phyloP scores from a whole-genome alignment of 768 basidiomycete genomes.

The Tubosaeta sp. region DNA sequence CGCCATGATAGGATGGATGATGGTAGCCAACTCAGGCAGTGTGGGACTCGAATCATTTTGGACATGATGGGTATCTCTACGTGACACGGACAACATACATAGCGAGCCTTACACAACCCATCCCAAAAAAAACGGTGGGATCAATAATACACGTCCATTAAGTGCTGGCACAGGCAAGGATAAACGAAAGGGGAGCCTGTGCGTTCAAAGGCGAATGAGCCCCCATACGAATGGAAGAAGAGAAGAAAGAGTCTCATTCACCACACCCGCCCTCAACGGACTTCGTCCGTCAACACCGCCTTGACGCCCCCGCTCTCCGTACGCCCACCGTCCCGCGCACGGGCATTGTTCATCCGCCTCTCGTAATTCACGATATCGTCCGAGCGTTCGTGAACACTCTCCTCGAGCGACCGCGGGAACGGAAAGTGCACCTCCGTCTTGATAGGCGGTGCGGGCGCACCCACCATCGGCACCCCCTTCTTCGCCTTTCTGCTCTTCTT shows the following conservation, averaged over 20 bases:
- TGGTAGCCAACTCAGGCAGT: no score
- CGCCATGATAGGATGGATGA: no score
- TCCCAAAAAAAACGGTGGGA: conserved; percentile 4
- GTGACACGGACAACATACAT: conserved; percentile 15
- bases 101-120: conserved; percentile 8
- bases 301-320: conserved; percentile 87
- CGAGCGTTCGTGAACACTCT: conserved; percentile 29
- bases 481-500: conserved; percentile 37
- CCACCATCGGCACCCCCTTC: conserved; percentile 38
- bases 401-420: conserved; percentile 54
- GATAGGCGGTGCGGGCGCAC: conserved; percentile 30
- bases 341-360: conserved; percentile 65
- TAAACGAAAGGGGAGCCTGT: conserved; percentile 9
- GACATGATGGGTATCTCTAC: conserved; percentile 27
- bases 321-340: conserved; percentile 74
- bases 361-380: conserved; percentile 31
- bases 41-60: neutral
- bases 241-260: conserved; percentile 3
- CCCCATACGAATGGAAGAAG: conserved; percentile 6
- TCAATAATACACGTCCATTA: conserved; percentile 21
- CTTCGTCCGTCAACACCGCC: conserved; percentile 53
- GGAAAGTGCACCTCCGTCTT: conserved; percentile 47
- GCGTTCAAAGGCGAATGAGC: neutral
- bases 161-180: conserved; percentile 8
- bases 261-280: conserved; percentile 12